Conservation (phyloP, 495 filamentous ascomycete genomes). For the Cercophora newfieldiana region DNA sequence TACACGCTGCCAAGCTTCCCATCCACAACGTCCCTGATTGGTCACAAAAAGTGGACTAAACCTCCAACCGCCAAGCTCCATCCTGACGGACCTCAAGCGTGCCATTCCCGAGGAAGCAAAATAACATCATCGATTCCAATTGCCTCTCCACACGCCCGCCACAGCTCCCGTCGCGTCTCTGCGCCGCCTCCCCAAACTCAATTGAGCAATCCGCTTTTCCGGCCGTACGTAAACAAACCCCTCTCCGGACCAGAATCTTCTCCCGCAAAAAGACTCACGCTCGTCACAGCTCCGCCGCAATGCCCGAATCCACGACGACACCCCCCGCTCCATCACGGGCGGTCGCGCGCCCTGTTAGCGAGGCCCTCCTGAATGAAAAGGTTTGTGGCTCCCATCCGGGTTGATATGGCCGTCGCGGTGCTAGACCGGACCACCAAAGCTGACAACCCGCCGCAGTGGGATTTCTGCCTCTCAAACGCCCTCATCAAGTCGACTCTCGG, state of each 20-base stretch:
- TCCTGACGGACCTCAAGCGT: background rate
- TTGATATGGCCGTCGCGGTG: background rate
- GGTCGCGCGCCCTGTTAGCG: slow-evolving; percentile 75
- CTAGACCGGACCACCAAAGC: background rate
- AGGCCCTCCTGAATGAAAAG: slow-evolving; percentile 94
- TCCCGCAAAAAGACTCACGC: background rate
- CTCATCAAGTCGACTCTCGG: slow-evolving; percentile 93
- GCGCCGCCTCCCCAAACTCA: slow-evolving; percentile 1
- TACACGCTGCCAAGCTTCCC: too few species aligned
- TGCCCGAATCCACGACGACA: slow-evolving; percentile 44
- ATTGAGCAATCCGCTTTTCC: slow-evolving; percentile 10
- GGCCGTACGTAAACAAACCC: slow-evolving; percentile 5
- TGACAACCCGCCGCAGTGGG: slow-evolving; percentile 68
- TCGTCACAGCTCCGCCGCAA: slow-evolving; percentile 20
- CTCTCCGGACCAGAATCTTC: background rate
- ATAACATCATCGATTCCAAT: background rate
- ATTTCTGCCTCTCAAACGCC: slow-evolving; percentile 93
- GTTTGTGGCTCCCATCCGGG: slow-evolving; percentile 49
- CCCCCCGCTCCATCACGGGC: slow-evolving; percentile 41
- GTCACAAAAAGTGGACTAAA: background rate
- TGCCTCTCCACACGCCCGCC: background rate
- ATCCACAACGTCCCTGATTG: too few species aligned
- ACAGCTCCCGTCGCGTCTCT: background rate
- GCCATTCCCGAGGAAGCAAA: background rate
- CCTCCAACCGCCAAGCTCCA: slow-evolving; percentile 2